Percentiles rank a stretch among this genome's conserved stretches.
phyloP scores from a whole-genome alignment of 1,284 basidiomycete species.

The Coriolopsis trogii region DNA sequence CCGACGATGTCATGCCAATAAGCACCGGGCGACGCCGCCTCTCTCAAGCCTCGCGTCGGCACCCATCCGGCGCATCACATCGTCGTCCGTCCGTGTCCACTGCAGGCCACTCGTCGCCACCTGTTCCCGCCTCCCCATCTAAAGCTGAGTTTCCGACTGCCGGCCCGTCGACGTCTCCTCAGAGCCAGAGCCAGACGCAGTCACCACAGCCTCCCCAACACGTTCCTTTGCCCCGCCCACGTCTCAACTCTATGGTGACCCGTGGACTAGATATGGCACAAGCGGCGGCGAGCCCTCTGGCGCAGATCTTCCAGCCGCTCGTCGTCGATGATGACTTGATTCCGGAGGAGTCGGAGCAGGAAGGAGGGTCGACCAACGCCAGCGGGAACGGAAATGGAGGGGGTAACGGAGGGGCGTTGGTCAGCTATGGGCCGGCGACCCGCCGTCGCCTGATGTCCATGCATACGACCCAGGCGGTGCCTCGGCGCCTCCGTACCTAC shows the following conservation, averaged over 20 bases:
- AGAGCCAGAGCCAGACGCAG: slow-evolving; percentile 16
- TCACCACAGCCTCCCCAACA: slow-evolving; percentile 27
- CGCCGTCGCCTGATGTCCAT: slow-evolving; percentile 58
- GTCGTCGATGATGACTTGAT: slow-evolving; percentile 50
- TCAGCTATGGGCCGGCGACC: slow-evolving; percentile 64
- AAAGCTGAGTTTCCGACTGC: slow-evolving; percentile 21
- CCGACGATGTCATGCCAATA: slow-evolving; percentile 31
- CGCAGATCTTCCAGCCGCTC: slow-evolving; percentile 73
- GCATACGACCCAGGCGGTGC: slow-evolving; percentile 23
- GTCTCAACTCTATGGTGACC: slow-evolving; percentile 50
- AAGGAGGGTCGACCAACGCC: slow-evolving; percentile 17
- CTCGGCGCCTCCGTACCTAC: slow-evolving; percentile 13
- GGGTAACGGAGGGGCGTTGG: slow-evolving; percentile 13
- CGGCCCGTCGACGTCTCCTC: slow-evolving; percentile 20
- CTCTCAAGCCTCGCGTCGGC: slow-evolving; percentile 37
- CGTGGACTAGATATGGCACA: slow-evolving; percentile 46
- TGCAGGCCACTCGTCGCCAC: slow-evolving; percentile 21
- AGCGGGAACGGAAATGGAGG: not conserved
- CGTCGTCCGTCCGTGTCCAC: slow-evolving; percentile 14
- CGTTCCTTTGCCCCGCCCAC: slow-evolving; percentile 39
- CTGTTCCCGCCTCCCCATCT: slow-evolving; percentile 19
- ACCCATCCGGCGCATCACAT: slow-evolving; percentile 22
- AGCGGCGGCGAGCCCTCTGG: slow-evolving; percentile 61
- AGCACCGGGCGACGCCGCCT: slow-evolving; percentile 33
- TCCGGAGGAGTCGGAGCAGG: slow-evolving; percentile 35